Conservation (phyloP, 306 rosid species). For the Pueraria montana region DNA sequence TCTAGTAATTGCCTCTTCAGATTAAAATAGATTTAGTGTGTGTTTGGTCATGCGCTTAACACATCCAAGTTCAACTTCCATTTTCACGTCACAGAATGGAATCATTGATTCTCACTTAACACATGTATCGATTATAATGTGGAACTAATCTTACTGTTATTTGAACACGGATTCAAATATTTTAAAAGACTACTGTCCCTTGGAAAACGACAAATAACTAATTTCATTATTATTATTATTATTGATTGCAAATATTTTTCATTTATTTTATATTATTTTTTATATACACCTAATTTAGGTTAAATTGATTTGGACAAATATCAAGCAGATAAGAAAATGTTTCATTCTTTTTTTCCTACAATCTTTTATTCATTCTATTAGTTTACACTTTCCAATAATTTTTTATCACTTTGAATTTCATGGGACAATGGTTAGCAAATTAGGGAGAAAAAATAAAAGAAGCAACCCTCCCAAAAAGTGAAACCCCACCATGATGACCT, state of each 20-base stretch:
- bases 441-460: not conserved
- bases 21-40: not conserved
- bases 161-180: not conserved
- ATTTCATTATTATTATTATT: no score
- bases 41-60: not conserved
- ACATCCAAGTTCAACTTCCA: not conserved
- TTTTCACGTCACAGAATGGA: not conserved
- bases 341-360: not conserved
- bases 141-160: not conserved
- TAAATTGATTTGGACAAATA: not conserved
- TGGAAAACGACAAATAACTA: no score
- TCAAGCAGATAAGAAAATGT: not conserved
- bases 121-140: not conserved
- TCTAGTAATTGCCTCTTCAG: not conserved
- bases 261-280: not conserved
- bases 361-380: not conserved
- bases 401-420: not conserved
- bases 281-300: not conserved
- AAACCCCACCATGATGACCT: conserved; percentile 46
- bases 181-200: not conserved
- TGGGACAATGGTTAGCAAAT: not conserved
- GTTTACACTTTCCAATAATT: not conserved
- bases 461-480: conserved; percentile 18
- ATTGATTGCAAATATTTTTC: no score
- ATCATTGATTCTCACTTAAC: not conserved